Base-by-base conservation (phyloP, 2,329 filamentous ascomycete genomes). In the Keithomyces neogunnii region DNA sequence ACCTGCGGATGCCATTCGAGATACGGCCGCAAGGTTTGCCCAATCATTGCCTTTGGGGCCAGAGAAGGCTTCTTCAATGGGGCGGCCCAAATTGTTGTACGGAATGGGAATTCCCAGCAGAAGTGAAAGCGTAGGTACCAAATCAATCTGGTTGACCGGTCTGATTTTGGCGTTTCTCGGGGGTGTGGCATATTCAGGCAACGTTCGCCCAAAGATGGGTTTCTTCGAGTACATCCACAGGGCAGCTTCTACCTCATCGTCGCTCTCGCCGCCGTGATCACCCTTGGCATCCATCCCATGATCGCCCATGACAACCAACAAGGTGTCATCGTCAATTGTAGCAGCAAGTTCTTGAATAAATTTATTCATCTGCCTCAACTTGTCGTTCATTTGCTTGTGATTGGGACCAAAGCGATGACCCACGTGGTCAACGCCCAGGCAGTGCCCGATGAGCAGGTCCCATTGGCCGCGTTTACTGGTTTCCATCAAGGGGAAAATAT, bases 201-300 rank as follows among this genome's bases (percentile, higher is more conserved):
- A 75, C 2, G 82, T 87, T 39, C 90, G 84, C 13, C 93, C 93
- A 67, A 99, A 99, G 8, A 88, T 68, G 0, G 84, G 83, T 59
- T 82, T 85, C 67, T 91, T 95, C 1, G 93, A 95, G 67, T 97
- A 99, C 90, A 99, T 95, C 92, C 93, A 99, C 45, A 99, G 69
- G 2, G 93, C 90, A 51, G 93, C 90, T 67, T 99, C 84, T 5
- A 99, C 82, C 66, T 99, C 93, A 57, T 97, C 90, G 59, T 96
- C 89, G 33, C 92, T 96, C 72, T 99, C 93, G 50, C 93, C 93
- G n/a, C 93, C 93, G 63, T 99, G 93, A 59, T 99, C 93, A 19
- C 93, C 93, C 71, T 99, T 97, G 54, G 81, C 75, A 67, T 99
- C 93, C 93, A 99, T 99, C 9, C 93, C 93, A 64, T 99, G 93